Evolutionary conservation across 352 stramenopile genomes (phyloP).

Genomic region (Globisporangium irregulare): DNA sequence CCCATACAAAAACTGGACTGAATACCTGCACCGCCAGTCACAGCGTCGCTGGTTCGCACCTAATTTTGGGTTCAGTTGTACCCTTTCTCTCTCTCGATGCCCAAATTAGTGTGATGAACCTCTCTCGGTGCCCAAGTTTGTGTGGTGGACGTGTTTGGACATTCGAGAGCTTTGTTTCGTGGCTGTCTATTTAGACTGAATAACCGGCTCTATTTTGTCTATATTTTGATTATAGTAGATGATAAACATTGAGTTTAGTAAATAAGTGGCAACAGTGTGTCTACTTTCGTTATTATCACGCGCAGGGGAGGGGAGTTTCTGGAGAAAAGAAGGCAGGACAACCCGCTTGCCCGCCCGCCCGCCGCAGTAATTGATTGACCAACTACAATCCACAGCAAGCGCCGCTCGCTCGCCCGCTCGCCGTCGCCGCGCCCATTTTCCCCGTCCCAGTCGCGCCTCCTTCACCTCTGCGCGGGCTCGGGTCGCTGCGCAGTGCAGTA

Average conservation of each 20-base stretch:
- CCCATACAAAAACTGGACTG: not conserved
- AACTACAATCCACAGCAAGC: slow-evolving; percentile 6
- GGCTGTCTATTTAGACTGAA: not conserved
- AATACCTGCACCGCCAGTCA: slow-evolving; percentile 1
- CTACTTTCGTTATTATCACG: not conserved
- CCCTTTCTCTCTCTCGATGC: not conserved
- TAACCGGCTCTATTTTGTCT: too few relatives aligned
- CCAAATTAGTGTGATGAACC: not conserved
- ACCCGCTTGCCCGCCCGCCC: not conserved
- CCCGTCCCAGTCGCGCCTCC: slow-evolving; percentile 6
- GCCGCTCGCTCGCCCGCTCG: not conserved
- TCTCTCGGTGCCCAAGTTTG: too few relatives aligned
- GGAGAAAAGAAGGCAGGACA: slow-evolving; percentile 7
- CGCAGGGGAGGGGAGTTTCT: not conserved
- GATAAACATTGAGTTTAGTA: too few relatives aligned
- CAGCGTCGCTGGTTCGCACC: too few relatives aligned
- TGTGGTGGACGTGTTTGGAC: slow-evolving; percentile 1
- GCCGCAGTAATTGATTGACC: slow-evolving; percentile 12
- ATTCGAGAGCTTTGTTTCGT: not conserved
- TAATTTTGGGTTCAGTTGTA: slow-evolving; percentile 1
- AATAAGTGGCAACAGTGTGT: not conserved
- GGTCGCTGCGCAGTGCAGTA: slow-evolving; percentile 4
- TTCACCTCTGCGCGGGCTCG: slow-evolving; percentile 7
- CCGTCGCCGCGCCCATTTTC: slow-evolving; percentile 3
- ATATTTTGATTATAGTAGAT: too few relatives aligned